Percentiles rank a stretch among this genome's conserved stretches.
Evolutionary conservation across 768 basidiomycete species (phyloP).

Genomic region (Hirschioporus abietinus): DNA sequence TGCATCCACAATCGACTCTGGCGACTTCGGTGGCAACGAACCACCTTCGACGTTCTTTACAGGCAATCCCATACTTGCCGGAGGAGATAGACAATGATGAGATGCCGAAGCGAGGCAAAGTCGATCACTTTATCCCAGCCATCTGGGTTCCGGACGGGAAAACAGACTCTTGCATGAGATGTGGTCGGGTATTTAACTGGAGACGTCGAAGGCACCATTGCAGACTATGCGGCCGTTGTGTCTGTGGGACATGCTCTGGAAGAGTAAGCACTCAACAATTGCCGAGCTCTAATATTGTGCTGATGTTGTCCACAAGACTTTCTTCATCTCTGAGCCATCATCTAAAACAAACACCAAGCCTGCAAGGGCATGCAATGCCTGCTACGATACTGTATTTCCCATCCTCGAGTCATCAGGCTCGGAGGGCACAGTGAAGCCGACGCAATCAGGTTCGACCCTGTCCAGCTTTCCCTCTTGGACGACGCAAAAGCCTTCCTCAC

Average conservation of each 20-base stretch:
- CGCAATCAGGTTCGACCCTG: constrained; percentile 40
- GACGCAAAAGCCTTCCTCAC: constrained; percentile 3
- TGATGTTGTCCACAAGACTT: constrained; percentile 48
- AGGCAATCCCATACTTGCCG: constrained; percentile 66
- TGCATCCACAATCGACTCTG: constrained; percentile 74
- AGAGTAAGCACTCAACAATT: constrained; percentile 42
- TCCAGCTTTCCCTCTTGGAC: constrained; percentile 46
- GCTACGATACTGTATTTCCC: constrained; percentile 85
- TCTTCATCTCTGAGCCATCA: constrained; percentile 63
- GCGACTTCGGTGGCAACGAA: constrained; percentile 72
- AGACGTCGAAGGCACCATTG: constrained; percentile 80
- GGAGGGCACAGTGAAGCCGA: constrained; percentile 23
- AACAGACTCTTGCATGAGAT: constrained; percentile 83
- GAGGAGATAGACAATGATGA: constrained; percentile 33
- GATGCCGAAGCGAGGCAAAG: constrained; percentile 42
- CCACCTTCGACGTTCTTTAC: constrained; percentile 67
- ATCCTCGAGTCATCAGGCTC: constrained; percentile 32
- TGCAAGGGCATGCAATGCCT: constrained; percentile 79
- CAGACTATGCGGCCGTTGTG: constrained; percentile 77
- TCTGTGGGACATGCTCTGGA: constrained; percentile 80
- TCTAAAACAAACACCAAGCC: constrained; percentile 47
- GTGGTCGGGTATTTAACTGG: constrained; percentile 72
- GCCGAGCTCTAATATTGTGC: constrained; percentile 2
- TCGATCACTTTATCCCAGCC: constrained; percentile 84
- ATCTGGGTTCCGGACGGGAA: constrained; percentile 90